Base-by-base conservation (phyloP, 2,329 filamentous ascomycete genomes). In the Verticillium dahliae region DNA sequence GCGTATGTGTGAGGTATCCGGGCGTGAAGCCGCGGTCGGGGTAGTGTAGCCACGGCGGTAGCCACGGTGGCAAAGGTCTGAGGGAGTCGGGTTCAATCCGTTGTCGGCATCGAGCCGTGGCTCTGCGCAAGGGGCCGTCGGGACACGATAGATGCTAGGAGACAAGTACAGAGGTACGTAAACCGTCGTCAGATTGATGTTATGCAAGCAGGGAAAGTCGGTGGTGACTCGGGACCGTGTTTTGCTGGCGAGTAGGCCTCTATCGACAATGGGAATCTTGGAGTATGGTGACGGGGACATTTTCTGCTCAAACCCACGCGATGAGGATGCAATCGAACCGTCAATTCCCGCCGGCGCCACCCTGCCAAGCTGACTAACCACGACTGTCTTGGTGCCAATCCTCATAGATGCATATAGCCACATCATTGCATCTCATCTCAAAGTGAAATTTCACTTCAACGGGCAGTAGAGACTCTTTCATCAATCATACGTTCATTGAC, bases 21-120 rank as follows among this genome's bases (percentile, higher is more conserved):
- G 71, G 77, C 75, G 70, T 74, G 72, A 68, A 76, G 72, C 75
- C 80, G 78, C 73, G 74, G 71, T 67, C 75, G 72, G 67, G 74
- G 74, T 62, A 72, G 61, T 64, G 66, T 66, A 66, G 74, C 74
- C 74, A 76, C 50, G 60, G 62, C 61, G 64, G 56, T 54, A 58
- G 64, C 64, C 64, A 65, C 64, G 64, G 57, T 65, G 61, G 57
- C 54, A 57, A 56, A 57, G 34, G 54, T 56, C 27, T 18, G 62
- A 56, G 60, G 57, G 62, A 35, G 59, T 60, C 63, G 63, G 56
- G 56, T 58, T 61, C 57, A 62, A 18, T 57, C 62, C 50, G 59
- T 56, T 6, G 45, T 55, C 38, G 35, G 60, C 52, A 57, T 60
- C 10, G 45, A 50, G 45, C 45, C 45, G 45, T 10, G 45, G 45